These are phyloP conservation scores for Xylaria acuta DNA, from an alignment of 495 filamentous ascomycete genomes.

Conservation along the genomic window DNA sequence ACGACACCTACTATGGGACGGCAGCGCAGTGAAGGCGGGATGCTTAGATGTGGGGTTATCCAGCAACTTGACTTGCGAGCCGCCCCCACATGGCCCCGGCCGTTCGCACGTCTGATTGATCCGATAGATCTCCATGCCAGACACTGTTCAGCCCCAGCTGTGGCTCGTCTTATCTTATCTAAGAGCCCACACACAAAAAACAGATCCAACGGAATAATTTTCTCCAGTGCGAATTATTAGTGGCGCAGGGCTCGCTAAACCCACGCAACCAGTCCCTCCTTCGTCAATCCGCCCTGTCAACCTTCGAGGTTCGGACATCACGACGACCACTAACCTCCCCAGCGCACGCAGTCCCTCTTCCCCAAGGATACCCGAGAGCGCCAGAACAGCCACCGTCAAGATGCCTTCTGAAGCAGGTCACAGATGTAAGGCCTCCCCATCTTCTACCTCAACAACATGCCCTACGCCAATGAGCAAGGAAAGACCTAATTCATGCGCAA, in stretches of 20 bases:
- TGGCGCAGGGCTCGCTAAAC: slow-evolving; percentile 44
- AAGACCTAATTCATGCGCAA: neutral
- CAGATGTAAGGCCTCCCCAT: slow-evolving; percentile 67
- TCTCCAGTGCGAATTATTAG: slow-evolving; percentile 34
- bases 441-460: neutral
- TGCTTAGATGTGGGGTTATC: neutral
- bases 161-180: slow-evolving; percentile 24
- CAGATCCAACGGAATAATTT: slow-evolving; percentile 32
- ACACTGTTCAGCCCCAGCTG: slow-evolving; percentile 20
- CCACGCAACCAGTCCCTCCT: slow-evolving; percentile 39
- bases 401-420: slow-evolving; percentile 86
- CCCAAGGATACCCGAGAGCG: slow-evolving; percentile 43
- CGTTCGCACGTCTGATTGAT: no score
- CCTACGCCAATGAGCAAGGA: neutral
- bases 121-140: no score
- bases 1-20: neutral
- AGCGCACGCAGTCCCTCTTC: slow-evolving; percentile 37
- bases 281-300: slow-evolving; percentile 36
- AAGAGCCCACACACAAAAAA: slow-evolving; percentile 34
- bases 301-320: slow-evolving; percentile 42
- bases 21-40: neutral
- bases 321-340: slow-evolving; percentile 43
- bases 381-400: slow-evolving; percentile 57
- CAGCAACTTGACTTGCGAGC: no score
- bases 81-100: no score